Evolutionary conservation across 495 filamentous ascomycete species (phyloP), one percentile per base, ranked within the genome.

Genomic region (Hypoxylon trugodes): DNA sequence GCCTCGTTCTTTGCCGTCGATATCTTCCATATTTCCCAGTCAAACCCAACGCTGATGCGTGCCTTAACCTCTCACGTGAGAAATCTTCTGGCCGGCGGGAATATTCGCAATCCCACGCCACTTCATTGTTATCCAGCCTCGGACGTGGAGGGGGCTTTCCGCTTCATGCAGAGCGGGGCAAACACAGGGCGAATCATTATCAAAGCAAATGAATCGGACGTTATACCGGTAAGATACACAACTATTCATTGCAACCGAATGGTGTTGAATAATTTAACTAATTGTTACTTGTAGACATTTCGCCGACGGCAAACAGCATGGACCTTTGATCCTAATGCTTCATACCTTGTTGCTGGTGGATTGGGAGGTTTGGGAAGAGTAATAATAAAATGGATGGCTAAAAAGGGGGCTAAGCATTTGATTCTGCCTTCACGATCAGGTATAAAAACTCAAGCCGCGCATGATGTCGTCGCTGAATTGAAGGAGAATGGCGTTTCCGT

Each of bases 321-420:
- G 28, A 30, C 5, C 5, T 30, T 30, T 30, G 28, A 30, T 30
- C 5, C 28, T 10, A 10, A 30, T 30, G 28, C 28, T 26, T 12
- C 41, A 18, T 41, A 45, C 41, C 12, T 45, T 2, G 13, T 45
- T 25, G 41, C 41, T 2, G 41, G 41, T 12, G 41, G 19, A 1
- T 12, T 45, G 24, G 41, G 41, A 9, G 41, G 41, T 12, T 22
- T 45, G 6, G 78, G 79, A 1, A 70, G 77, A 1, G 73, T 65
- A 15, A 35, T 77, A n/a, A 67, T 72, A 4, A 51, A 58, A 6
- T 80, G 76, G 76, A 73, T 81, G 70, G 73, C 63, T 6, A 42
- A 49, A 6, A 58, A 65, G 0, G 75, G 76, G 6, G 41, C 41
- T 26, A 18, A 22, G 4, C 41, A 74, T n/a, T 30, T 78, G 8